Percentiles rank a stretch among this genome's conserved stretches.
Conservation (phyloP, 768 basidiomycete species). For the Myochromella boudieri region DNA sequence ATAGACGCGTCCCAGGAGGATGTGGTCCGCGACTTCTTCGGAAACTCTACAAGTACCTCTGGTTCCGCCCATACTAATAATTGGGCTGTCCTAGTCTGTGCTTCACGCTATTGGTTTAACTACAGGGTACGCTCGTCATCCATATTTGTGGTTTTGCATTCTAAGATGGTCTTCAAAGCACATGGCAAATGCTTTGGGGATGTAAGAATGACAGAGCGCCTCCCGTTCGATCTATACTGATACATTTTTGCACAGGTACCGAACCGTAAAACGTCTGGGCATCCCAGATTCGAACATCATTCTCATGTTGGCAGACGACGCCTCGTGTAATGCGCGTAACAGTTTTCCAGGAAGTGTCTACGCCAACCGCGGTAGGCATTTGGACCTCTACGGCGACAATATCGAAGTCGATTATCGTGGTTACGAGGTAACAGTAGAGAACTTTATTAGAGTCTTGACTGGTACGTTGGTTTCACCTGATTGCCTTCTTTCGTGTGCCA, state of each 20-base stretch:
- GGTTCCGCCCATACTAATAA: conserved; percentile 83
- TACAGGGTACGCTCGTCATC: conserved; percentile 63
- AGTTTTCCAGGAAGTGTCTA: conserved; percentile 91
- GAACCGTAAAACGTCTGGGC: conserved; percentile 95
- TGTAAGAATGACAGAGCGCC: conserved; percentile 46
- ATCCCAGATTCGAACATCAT: conserved; percentile 99
- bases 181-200: conserved; percentile 97
- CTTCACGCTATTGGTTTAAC: conserved; percentile 98
- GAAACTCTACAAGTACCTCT: conserved; percentile 28
- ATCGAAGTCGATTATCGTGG: conserved; percentile 56
- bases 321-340: conserved; percentile 91
- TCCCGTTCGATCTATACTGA: not conserved
- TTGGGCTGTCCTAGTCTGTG: conserved; percentile 96
- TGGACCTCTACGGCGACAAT: conserved; percentile 94
- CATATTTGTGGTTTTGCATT: not conserved
- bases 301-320: conserved; percentile 98
- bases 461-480: conserved; percentile 59
- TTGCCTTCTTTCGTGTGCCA: not conserved
- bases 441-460: conserved; percentile 88
- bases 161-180: conserved; percentile 53
- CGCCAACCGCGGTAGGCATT: conserved; percentile 74
- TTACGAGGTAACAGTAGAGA: conserved; percentile 82
- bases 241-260: conserved; percentile 64
- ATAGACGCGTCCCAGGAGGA: conserved; percentile 31
- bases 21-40: conserved; percentile 46